These are phyloP conservation scores for Cyclotella sp. DNA, from an alignment of 108 stramenopile species.

Conservation along the genomic window DNA sequence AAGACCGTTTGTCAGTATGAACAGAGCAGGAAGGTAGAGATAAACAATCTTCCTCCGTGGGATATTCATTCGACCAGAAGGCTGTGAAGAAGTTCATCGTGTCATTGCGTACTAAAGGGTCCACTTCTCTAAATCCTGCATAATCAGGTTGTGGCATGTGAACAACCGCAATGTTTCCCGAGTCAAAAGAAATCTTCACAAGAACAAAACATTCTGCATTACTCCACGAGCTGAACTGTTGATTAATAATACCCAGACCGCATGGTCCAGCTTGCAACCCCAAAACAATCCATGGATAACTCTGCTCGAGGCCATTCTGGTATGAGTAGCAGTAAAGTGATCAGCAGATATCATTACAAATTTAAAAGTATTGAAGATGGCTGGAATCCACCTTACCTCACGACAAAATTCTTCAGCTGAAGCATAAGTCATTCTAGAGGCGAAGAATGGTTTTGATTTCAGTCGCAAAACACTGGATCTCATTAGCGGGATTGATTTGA, in stretches of 20 bases:
- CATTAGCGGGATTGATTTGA: not conserved
- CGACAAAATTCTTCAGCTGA: constrained; percentile 29
- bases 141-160: constrained; percentile 40
- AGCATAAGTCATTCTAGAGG: constrained; percentile 27
- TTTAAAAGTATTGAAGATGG: too few species aligned
- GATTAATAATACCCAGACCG: constrained; percentile 1
- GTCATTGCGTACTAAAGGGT: constrained; percentile 24
- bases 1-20: constrained; percentile 10
- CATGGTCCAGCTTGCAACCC: constrained; percentile 8
- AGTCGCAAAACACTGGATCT: not conserved
- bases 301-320: constrained; percentile 3
- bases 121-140: constrained; percentile 26
- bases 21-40: not conserved
- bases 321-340: constrained; percentile 6
- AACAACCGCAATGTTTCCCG: constrained; percentile 61
- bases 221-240: constrained; percentile 38
- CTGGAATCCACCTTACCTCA: constrained; percentile 9
- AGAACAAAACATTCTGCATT: constrained; percentile 28
- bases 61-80: constrained; percentile 19
- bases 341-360: not conserved
- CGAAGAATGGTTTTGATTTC: not conserved
- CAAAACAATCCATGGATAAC: constrained; percentile 9
- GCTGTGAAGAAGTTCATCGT: constrained; percentile 26
- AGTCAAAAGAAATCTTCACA: constrained; percentile 33
- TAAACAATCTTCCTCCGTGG: constrained; percentile 19